phyloP scores from a whole-genome alignment of 140 eudicot genomes.

The Bidens hawaiensis region DNA sequence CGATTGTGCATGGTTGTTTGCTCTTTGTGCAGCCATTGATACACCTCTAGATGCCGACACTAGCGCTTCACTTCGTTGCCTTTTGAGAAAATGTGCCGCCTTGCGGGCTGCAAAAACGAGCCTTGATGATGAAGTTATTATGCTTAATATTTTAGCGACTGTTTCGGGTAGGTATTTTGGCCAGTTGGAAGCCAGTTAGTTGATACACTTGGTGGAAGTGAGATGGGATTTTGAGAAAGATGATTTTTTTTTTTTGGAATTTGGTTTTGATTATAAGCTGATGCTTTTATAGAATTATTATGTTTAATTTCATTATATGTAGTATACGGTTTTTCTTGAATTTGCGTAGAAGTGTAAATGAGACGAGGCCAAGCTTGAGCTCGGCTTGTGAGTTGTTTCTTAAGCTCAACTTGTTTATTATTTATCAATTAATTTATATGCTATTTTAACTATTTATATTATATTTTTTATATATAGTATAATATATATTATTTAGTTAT shows the following conservation, averaged over 20 bases:
- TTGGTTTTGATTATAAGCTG: background rate
- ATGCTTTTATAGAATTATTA: background rate
- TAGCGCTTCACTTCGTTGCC: conserved; percentile 60
- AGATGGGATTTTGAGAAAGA: conserved; percentile 14
- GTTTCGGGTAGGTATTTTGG: conserved; percentile 81
- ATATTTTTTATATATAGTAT: too few species aligned
- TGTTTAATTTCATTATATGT: too few species aligned
- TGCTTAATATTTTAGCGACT: conserved; percentile 71
- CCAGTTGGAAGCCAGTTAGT: conserved; percentile 43
- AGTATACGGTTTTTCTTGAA: too few species aligned
- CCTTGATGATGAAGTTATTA: conserved; percentile 67
- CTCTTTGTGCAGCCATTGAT: conserved; percentile 81
- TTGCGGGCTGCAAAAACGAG: conserved; percentile 57
- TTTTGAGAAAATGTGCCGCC: conserved; percentile 73
- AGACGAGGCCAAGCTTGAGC: too few species aligned
- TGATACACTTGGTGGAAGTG: background rate
- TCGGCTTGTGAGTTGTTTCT: too few species aligned
- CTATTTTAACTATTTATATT: too few species aligned
- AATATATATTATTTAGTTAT: too few species aligned
- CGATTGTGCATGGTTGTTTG: conserved; percentile 80
- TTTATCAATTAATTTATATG: too few species aligned
- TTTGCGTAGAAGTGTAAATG: too few species aligned
- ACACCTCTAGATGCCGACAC: conserved; percentile 68
- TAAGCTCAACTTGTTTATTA: too few species aligned
- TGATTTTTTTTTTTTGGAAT: conserved; percentile 4